Conservation (phyloP, 306 rosid species). For the Acacia crassicarpa region DNA sequence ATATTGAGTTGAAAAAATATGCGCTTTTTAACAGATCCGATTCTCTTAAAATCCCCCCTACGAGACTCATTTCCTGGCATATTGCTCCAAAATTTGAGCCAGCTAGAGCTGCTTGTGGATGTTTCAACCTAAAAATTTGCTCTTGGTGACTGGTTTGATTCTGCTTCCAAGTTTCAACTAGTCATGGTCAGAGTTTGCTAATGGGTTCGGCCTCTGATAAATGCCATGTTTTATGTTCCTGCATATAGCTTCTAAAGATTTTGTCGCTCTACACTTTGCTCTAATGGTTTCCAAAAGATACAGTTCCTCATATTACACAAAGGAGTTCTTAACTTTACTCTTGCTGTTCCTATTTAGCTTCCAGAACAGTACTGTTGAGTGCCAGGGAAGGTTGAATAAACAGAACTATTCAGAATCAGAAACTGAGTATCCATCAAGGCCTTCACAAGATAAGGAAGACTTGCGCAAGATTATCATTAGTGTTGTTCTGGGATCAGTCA, state of each 20-base stretch:
- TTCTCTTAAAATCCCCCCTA: not conserved
- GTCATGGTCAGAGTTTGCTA: not conserved
- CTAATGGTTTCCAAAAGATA: conserved; percentile 39
- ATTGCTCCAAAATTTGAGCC: not conserved
- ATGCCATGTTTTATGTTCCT: conserved; percentile 11
- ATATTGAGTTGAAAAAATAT: conserved; percentile 49
- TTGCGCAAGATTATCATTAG: conserved; percentile 63
- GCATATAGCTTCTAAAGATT: conserved; percentile 17
- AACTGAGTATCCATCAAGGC: conserved; percentile 41
- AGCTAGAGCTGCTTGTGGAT: not conserved
- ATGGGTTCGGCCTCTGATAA: conserved; percentile 26
- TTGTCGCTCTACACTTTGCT: conserved; percentile 36
- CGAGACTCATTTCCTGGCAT: not conserved
- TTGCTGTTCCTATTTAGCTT: conserved; percentile 45
- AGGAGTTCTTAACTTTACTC: conserved; percentile 35
- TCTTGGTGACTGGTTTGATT: not conserved
- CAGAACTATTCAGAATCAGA: conserved; percentile 40
- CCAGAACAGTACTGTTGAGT: conserved; percentile 41
- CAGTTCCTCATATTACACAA: conserved; percentile 25
- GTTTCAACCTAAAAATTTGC: not conserved
- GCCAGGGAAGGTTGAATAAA: conserved; percentile 56
- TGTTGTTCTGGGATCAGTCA: conserved; percentile 58
- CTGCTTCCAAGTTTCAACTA: conserved; percentile 20
- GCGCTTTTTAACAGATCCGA: conserved; percentile 39
- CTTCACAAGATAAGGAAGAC: conserved; percentile 41